These are phyloP conservation scores for Groenewaldozyma tartarivorans DNA, from an alignment of 805 yeast genomes.

Conservation along the genomic window DNA sequence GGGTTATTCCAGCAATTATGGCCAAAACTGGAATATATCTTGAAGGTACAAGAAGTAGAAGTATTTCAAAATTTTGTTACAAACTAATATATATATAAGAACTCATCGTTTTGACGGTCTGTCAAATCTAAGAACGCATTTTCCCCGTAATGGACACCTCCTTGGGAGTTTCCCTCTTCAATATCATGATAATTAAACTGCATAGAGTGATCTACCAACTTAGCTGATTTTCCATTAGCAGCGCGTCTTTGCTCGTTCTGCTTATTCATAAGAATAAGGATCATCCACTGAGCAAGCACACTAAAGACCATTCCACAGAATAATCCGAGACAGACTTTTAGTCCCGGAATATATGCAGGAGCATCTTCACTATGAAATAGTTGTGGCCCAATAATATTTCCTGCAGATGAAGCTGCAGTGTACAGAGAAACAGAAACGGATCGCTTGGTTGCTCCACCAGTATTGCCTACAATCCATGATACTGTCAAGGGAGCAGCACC, in stretches of 20 bases:
- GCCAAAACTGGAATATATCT: too few species aligned
- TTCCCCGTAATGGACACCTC: background rate
- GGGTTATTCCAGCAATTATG: too few species aligned
- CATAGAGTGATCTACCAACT: background rate
- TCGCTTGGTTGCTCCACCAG: constrained; percentile 66
- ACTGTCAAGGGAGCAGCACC: constrained; percentile 22
- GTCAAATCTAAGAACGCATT: constrained; percentile 34
- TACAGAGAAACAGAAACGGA: constrained; percentile 47
- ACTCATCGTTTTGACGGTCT: constrained; percentile 43
- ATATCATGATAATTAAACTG: background rate
- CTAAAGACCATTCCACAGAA: constrained; percentile 36
- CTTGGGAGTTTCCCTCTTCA: constrained; percentile 2
- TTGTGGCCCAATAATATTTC: constrained; percentile 69
- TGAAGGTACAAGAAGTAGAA: too few species aligned
- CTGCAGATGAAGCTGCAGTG: constrained; percentile 55
- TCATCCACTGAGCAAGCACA: constrained; percentile 16
- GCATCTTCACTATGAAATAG: constrained; percentile 48
- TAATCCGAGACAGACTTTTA: background rate
- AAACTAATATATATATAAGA: constrained; percentile 15
- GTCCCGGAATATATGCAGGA: constrained; percentile 43
- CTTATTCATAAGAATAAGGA: background rate
- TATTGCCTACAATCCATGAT: constrained; percentile 39
- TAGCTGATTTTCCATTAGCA: background rate
- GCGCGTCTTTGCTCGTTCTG: background rate
- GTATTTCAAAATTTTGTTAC: too few species aligned